These are phyloP conservation scores for Gnomoniopsis smithogilvyi DNA, from an alignment of 2,329 filamentous ascomycete genomes.

Conservation along the genomic window DNA sequence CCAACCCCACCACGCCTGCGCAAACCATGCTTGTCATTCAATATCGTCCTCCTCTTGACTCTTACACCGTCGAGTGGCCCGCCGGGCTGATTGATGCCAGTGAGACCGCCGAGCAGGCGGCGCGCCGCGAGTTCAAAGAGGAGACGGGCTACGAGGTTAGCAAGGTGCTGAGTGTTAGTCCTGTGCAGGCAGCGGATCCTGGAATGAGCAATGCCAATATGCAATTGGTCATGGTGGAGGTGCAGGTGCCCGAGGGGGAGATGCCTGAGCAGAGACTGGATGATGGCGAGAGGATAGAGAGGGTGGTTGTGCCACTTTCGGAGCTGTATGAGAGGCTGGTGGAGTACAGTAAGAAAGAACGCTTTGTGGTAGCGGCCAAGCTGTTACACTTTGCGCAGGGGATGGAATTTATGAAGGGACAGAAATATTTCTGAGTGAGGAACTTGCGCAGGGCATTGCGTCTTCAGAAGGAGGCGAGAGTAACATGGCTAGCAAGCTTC, in stretches of 20 bases:
- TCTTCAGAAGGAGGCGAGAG: no score
- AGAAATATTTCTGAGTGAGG: conserved; percentile 25
- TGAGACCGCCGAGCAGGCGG: conserved; percentile 49
- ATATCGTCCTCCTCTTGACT: conserved; percentile 48
- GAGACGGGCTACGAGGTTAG: conserved; percentile 54
- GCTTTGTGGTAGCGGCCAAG: conserved; percentile 54
- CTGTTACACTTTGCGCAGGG: conserved; percentile 60
- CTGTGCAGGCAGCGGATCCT: conserved; percentile 54
- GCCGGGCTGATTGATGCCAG: conserved; percentile 50
- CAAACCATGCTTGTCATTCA: conserved; percentile 51
- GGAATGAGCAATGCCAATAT: conserved; percentile 60
- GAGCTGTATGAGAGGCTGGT: conserved; percentile 54
- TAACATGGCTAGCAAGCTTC: no score
- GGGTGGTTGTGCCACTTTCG: conserved; percentile 54
- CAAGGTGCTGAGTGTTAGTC: conserved; percentile 42
- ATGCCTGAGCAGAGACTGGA: conserved; percentile 57
- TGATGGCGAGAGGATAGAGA: conserved; percentile 59
- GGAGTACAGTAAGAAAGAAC: conserved; percentile 42
- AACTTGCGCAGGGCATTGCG: not conserved
- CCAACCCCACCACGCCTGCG: conserved; percentile 25
- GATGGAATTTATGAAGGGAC: conserved; percentile 44
- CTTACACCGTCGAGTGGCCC: conserved; percentile 52
- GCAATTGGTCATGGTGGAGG: conserved; percentile 59
- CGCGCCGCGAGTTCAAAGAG: conserved; percentile 51
- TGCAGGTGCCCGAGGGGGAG: conserved; percentile 46